Conservation (phyloP, 106 monocot genomes). For the Dendrobium nobile region DNA sequence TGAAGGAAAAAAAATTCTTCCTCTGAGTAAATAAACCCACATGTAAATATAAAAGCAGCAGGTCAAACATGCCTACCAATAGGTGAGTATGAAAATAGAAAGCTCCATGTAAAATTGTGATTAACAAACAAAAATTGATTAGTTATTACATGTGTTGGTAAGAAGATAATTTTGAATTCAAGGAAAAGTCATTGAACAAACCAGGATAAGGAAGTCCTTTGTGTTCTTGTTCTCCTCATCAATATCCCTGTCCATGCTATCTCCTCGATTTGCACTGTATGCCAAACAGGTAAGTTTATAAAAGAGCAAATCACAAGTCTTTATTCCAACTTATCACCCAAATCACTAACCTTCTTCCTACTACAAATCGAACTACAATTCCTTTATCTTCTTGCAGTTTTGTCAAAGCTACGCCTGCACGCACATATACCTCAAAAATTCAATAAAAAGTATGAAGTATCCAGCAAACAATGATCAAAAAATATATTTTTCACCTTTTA, state of each 20-base stretch:
- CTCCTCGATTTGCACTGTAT: constrained; percentile 83
- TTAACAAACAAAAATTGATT: neutral
- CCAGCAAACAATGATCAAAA: neutral
- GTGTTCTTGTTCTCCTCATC: constrained; percentile 72
- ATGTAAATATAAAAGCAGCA: neutral
- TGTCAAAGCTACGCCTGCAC: constrained; percentile 49
- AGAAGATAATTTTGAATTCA: neutral
- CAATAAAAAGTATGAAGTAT: neutral
- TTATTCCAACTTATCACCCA: neutral
- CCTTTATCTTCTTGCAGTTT: constrained; percentile 68
- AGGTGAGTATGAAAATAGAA: neutral
- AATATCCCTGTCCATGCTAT: constrained; percentile 71
- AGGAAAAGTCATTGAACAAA: constrained; percentile 25
- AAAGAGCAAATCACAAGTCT: neutral
- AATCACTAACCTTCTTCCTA: constrained; percentile 64
- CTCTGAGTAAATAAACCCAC: neutral
- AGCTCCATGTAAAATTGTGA: neutral
- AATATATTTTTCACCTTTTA: neutral
- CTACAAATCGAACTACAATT: constrained; percentile 53
- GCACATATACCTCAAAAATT: neutral
- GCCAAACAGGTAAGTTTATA: neutral
- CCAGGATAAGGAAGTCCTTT: constrained; percentile 81
- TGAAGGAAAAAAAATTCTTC: neutral
- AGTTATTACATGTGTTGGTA: neutral
- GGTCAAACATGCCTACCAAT: neutral